A percentile compares a stretch with the other conserved stretches of the same genome.
phyloP scores from a whole-genome alignment of 2,329 filamentous ascomycete genomes.

The Scedosporium minutisporum region DNA sequence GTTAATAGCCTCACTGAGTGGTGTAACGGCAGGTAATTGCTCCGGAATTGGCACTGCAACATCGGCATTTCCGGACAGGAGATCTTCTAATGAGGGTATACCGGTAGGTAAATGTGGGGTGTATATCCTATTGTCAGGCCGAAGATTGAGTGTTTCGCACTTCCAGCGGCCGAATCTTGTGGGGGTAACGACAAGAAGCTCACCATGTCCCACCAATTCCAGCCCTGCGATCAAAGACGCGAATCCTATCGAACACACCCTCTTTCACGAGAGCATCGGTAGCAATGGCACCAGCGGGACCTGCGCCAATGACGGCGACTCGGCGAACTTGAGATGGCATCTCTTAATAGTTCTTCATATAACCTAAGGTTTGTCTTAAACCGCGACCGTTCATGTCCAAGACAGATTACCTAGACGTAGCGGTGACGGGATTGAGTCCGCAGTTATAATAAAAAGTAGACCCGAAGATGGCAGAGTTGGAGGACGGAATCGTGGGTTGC shows the following conservation, averaged over 20 bases:
- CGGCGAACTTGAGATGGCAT: background rate
- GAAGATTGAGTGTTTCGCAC: too few species aligned
- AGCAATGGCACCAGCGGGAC: conserved; percentile 49
- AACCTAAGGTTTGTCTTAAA: too few species aligned
- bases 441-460: too few species aligned
- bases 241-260: conserved; percentile 45
- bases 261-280: conserved; percentile 52
- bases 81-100: conserved; percentile 18
- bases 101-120: conserved; percentile 22
- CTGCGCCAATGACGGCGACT: conserved; percentile 52
- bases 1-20: conserved; percentile 22
- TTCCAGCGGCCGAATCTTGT: too few species aligned
- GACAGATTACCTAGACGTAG: too few species aligned
- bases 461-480: too few species aligned
- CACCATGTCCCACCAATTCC: conserved; percentile 54
- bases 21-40: conserved; percentile 30
- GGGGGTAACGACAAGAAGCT: background rate
- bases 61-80: conserved; percentile 35
- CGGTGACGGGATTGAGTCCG: too few species aligned
- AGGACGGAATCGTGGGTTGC: too few species aligned
- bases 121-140: conserved; percentile 16
- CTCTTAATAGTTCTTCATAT: background rate
- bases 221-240: conserved; percentile 53
- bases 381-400: too few species aligned
- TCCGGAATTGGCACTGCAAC: conserved; percentile 29